Conservation (phyloP, 2,329 filamentous ascomycete genomes). For the Pseudocercospora pini-densiflorae region DNA sequence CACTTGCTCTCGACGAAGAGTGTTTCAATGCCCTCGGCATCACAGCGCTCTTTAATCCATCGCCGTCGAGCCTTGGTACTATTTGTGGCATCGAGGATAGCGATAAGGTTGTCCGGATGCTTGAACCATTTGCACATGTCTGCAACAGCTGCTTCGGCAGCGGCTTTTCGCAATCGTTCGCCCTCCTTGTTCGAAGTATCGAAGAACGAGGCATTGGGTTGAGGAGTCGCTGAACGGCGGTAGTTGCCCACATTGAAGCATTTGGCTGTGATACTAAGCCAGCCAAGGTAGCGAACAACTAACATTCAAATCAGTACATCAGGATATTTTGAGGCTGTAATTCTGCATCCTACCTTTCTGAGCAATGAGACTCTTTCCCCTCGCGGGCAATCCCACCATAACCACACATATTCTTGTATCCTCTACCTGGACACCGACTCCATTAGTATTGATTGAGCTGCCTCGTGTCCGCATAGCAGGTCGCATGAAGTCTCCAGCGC, state of each 20-base stretch:
- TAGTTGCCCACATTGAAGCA: slow-evolving; percentile 99
- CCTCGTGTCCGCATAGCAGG: slow-evolving; percentile 43
- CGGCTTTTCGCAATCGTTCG: slow-evolving; percentile 83
- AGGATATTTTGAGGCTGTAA: background rate
- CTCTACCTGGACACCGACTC: slow-evolving; percentile 82
- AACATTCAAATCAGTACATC: slow-evolving; percentile 12
- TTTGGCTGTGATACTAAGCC: slow-evolving; percentile 91
- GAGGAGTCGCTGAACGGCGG: slow-evolving; percentile 84
- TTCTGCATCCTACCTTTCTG: slow-evolving; percentile 64
- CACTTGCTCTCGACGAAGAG: slow-evolving; percentile 97
- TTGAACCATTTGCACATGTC: slow-evolving; percentile 97
- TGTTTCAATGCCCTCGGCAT: slow-evolving; percentile 75
- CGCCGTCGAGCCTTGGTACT: slow-evolving; percentile 86
- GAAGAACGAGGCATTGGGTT: slow-evolving; percentile 93
- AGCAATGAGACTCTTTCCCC: slow-evolving; percentile 96
- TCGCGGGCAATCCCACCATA: slow-evolving; percentile 95
- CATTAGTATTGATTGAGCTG: slow-evolving; percentile 53
- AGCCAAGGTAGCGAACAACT: slow-evolving; percentile 90
- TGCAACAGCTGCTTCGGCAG: slow-evolving; percentile 85
- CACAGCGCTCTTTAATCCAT: slow-evolving; percentile 87
- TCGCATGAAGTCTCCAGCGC: slow-evolving; percentile 49
- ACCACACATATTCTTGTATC: slow-evolving; percentile 97
- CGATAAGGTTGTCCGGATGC: slow-evolving; percentile 76
- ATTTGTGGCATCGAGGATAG: slow-evolving; percentile 95
- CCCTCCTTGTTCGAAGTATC: slow-evolving; percentile 88